Base-by-base conservation (phyloP, 805 yeast species). In the Zygosaccharomyces bisporus region DNA sequence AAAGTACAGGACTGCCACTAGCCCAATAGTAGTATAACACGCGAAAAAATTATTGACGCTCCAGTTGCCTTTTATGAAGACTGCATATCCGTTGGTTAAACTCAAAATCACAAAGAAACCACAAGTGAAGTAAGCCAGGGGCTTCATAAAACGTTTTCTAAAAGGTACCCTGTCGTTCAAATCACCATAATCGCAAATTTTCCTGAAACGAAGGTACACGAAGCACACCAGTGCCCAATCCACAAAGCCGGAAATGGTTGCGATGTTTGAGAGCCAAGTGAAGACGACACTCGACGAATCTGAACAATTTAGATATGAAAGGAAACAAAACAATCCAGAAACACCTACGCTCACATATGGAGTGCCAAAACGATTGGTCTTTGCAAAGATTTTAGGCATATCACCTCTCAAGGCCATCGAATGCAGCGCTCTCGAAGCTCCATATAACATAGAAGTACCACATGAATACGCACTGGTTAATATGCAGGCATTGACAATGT, bases 81-180 rank as follows among this genome's bases (percentile, higher is more conserved):
- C 84, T 3, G 76, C 81, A 56, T 79, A 81, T 42, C 86, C 86
- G 54, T 81, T 81, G 12, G 86, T 80, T 34, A 81, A 41, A 29
- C 79, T 63, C 41, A 81, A 50, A 12, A 81, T 20, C 9, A 68
- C 43, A 46, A 79, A 71, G 48, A 79, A 63, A 29, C 67, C 53
- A 35, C 79, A 63, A 9, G 74, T 70, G 43, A 72, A 71, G 54
- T 75, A 80, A 3, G 83, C 73, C 35, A 80, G 77, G 45, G 59
- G 70, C 32, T 82, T 79, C 60, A 78, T 83, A 32, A 75, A 64
- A 16, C 66, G 65, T 3, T 84, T 74, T 51, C 64, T 74, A 69
- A 68, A 80, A 5, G 83, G 73, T 21, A 75, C 70, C 54, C 82
- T 72, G 39, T 75, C 79, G 46, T 65, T 61, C 45, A 80, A 63